Percentiles rank a stretch among this genome's conserved stretches.
phyloP scores from a whole-genome alignment of 306 rosid genomes.

The Castanea mollissima region DNA sequence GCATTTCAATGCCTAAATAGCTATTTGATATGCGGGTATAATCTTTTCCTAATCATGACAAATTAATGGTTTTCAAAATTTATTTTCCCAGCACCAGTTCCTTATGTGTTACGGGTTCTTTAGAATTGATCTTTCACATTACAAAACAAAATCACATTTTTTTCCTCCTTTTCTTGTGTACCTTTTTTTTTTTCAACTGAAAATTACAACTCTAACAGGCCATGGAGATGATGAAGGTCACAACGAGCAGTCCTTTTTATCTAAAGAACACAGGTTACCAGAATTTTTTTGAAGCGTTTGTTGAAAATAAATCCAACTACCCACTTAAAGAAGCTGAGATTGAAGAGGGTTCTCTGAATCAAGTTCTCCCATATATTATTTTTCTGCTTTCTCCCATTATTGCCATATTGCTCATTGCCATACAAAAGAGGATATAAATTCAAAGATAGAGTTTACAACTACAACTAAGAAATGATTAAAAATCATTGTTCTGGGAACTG shows the following conservation, averaged over 20 bases:
- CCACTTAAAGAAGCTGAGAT: slow-evolving; percentile 36
- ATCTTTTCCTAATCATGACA: not conserved
- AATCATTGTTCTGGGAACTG: not conserved
- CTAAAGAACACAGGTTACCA: slow-evolving; percentile 56
- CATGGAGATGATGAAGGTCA: slow-evolving; percentile 86
- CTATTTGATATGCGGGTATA: not conserved
- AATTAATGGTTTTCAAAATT: not conserved
- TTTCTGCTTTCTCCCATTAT: slow-evolving; percentile 77
- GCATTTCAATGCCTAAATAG: not conserved
- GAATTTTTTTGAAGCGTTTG: slow-evolving; percentile 78
- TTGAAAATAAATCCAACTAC: slow-evolving; percentile 55
- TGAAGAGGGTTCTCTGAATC: slow-evolving; percentile 47
- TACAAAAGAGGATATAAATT: slow-evolving; percentile 61
- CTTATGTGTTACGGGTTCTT: not conserved
- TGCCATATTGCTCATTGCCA: slow-evolving; percentile 54
- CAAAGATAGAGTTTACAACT: not conserved
- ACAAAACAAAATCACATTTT: not conserved
- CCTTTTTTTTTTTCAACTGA: not conserved
- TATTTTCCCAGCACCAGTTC: not conserved
- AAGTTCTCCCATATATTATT: slow-evolving; percentile 58
- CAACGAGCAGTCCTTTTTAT: slow-evolving; percentile 42
- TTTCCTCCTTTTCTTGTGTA: not conserved
- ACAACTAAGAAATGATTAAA: not conserved
- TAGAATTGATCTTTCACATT: slow-evolving; percentile 10
- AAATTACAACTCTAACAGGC: slow-evolving; percentile 56